Conservation (phyloP, 192 early-diverging fungal species). For the Coemansia sp. region DNA sequence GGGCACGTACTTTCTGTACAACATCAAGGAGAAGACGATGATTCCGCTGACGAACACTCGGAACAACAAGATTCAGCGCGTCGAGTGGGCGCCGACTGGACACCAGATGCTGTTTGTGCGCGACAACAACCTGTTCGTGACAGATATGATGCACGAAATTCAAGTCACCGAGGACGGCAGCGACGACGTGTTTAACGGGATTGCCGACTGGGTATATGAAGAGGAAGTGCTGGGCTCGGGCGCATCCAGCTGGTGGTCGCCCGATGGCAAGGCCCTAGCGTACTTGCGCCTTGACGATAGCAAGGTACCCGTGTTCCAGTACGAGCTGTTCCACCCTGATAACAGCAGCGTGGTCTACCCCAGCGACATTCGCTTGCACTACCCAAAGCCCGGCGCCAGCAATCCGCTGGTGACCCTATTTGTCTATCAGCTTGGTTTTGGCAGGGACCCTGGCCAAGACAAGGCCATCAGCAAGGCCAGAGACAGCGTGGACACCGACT, state of each 20-base stretch:
- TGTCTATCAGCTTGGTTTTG: constrained; percentile 62
- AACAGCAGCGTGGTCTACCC: constrained; percentile 67
- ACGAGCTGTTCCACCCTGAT: constrained; percentile 73
- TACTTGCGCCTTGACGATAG: constrained; percentile 89
- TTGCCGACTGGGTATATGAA: constrained; percentile 99
- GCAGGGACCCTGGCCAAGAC: constrained; percentile 1
- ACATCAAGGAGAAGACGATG: constrained; percentile 61
- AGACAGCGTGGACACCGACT: constrained; percentile 45
- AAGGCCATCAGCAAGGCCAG: constrained; percentile 29
- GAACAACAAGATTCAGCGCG: constrained; percentile 62
- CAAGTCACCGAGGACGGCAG: constrained; percentile 87
- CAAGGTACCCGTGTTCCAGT: constrained; percentile 74
- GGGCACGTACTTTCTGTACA: constrained; percentile 81
- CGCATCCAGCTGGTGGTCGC: constrained; percentile 86
- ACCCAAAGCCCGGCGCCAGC: constrained; percentile 87
- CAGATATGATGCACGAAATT: constrained; percentile 67
- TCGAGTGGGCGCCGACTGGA: constrained; percentile 78
- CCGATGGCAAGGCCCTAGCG: constrained; percentile 73
- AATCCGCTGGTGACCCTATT: constrained; percentile 84
- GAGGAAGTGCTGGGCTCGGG: constrained; percentile 83
- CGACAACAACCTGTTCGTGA: constrained; percentile 87
- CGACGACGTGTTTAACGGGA: constrained; percentile 81
- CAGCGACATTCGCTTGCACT: constrained; percentile 71
- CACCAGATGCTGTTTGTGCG: constrained; percentile 83
- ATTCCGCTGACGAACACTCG: constrained; percentile 58